Conservation (phyloP, 164 flowering plant species). For the Aristolochia fimbriata region DNA sequence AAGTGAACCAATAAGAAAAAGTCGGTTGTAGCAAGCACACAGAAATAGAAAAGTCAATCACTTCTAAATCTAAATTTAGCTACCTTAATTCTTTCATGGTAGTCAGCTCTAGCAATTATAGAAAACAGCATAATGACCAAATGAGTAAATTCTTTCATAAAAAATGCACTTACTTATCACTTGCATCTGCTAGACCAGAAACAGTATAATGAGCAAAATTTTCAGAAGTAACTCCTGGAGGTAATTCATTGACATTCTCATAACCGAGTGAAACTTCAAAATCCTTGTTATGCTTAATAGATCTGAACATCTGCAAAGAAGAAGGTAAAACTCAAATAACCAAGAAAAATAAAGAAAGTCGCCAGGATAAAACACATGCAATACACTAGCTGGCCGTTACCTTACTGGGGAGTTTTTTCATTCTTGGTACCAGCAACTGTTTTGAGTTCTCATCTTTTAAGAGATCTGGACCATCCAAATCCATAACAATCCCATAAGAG, state of each 20-base stretch:
- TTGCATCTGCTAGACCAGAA: conserved; percentile 69
- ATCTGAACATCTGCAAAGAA: conserved; percentile 66
- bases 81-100: neutral
- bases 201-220: conserved; percentile 66
- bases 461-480: conserved; percentile 67
- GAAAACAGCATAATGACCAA: neutral
- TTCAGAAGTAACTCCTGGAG: conserved; percentile 68
- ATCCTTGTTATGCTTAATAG: conserved; percentile 68
- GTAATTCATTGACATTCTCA: conserved; percentile 56
- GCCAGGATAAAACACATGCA: neutral
- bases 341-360: neutral
- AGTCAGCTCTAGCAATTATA: neutral
- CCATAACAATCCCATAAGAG: conserved; percentile 67
- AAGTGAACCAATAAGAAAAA: neutral
- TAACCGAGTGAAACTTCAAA: conserved; percentile 84
- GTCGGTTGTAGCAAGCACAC: neutral
- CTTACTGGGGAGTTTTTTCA: conserved; percentile 95
- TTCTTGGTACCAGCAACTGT: conserved; percentile 62
- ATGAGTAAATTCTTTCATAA: too few species aligned
- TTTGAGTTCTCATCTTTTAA: conserved; percentile 51
- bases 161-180: conserved; percentile 62
- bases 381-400: conserved; percentile 20
- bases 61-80: neutral
- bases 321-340: neutral
- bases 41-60: neutral